Conservation (phyloP, 2,329 filamentous ascomycete genomes). For the Dryadomyces quercus-mongolicae region DNA sequence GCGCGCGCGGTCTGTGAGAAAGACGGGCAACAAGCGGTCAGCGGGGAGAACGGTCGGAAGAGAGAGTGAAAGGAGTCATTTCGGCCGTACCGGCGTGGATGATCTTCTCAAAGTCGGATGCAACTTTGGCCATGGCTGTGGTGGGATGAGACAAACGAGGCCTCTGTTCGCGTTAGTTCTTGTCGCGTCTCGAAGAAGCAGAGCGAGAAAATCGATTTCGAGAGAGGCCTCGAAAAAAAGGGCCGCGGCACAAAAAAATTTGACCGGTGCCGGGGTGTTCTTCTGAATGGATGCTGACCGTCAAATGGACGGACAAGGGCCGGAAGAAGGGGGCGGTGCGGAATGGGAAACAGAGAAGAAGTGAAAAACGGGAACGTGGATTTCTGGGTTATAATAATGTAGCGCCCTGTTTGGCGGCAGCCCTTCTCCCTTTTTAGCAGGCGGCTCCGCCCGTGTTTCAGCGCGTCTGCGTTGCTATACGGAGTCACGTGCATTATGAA, state of each 20-base stretch:
- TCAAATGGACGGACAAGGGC: neutral
- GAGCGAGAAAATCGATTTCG: neutral
- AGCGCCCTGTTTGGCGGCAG: neutral
- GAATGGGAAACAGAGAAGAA: neutral
- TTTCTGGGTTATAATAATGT: neutral
- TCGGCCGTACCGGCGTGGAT: constrained; percentile 34
- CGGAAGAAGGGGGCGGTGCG: neutral
- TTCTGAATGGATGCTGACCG: neutral
- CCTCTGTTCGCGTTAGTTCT: neutral
- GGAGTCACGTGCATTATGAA: neutral
- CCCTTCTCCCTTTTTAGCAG: neutral
- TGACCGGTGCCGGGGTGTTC: neutral
- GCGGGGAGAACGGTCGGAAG: neutral
- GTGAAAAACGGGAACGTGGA: neutral
- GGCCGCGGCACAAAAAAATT: neutral
- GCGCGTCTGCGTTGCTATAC: neutral
- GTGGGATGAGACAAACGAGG: neutral
- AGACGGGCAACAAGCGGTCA: neutral
- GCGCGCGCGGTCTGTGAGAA: constrained; percentile 44
- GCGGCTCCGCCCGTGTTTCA: neutral
- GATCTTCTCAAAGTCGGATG: constrained; percentile 41
- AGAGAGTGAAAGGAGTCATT: neutral
- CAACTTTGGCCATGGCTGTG: constrained; percentile 19
- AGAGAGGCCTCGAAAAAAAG: neutral
- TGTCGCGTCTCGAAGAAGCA: neutral